Conservation (phyloP, 2,329 filamentous ascomycete species). For the Cytospora leucostoma region DNA sequence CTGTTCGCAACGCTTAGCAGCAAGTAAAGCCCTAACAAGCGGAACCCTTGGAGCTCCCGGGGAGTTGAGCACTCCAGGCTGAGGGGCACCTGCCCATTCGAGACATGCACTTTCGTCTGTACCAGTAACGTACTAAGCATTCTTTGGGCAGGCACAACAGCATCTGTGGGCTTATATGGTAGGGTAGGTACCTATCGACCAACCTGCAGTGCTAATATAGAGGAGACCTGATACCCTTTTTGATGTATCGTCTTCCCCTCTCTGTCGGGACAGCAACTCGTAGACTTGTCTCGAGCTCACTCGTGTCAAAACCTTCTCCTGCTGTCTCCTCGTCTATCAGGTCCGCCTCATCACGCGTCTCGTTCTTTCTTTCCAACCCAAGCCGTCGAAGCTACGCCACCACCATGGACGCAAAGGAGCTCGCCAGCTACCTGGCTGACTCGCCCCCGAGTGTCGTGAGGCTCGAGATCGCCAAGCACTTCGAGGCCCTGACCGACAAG, state of each 20-base stretch:
- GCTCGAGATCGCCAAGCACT: conserved; percentile 90
- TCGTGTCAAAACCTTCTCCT: conserved; percentile 1
- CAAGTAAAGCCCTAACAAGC: conserved; percentile 25
- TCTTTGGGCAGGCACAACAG: conserved; percentile 16
- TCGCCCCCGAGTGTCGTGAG: conserved; percentile 85
- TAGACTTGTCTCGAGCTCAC: conserved; percentile 23
- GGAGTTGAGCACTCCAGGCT: neutral
- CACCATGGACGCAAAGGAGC: conserved; percentile 61
- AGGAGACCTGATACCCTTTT: conserved; percentile 12
- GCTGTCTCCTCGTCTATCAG: conserved; percentile 1
- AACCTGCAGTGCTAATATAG: neutral
- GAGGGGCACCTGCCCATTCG: conserved; percentile 22
- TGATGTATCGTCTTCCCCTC: conserved; percentile 28
- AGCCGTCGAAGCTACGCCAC: conserved; percentile 32
- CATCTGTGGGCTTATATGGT: conserved; percentile 6
- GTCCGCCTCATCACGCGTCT: conserved; percentile 5
- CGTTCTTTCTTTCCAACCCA: conserved; percentile 2
- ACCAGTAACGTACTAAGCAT: conserved; percentile 9
- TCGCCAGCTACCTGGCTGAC: conserved; percentile 84
- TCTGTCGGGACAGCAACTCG: conserved; percentile 21
- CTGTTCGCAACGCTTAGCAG: neutral
- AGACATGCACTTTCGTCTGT: conserved; percentile 12
- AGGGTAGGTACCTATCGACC: neutral
- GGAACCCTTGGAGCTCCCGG: neutral
- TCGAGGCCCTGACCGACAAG: conserved; percentile 71